Conservation (phyloP, 2,329 filamentous ascomycete genomes). For the Neonectria neomacrospora region DNA sequence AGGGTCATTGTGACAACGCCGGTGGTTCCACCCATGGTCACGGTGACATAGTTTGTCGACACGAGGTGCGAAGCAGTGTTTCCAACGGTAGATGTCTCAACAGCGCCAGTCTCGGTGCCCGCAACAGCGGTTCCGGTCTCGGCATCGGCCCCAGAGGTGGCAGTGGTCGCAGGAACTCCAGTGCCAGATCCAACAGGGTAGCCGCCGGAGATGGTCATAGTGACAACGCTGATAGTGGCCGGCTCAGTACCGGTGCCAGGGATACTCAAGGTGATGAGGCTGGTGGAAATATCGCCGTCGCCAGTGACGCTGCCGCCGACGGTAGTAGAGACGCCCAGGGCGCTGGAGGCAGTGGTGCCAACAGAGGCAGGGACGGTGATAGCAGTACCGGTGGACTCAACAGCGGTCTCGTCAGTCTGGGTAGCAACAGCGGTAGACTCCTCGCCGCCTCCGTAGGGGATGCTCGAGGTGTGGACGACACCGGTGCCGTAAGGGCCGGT, state of each 20-base stretch:
- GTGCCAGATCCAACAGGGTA: constrained; percentile 18
- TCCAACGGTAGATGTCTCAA: not conserved
- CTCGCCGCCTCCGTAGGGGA: constrained; percentile 3
- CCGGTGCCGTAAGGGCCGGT: constrained; percentile 13
- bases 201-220: constrained; percentile 21
- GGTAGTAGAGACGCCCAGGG: not conserved
- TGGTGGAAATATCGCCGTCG: constrained; percentile 12
- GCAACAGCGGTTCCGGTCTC: not conserved
- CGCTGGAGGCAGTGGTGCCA: constrained; percentile 5
- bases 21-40: constrained; percentile 26
- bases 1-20: constrained; percentile 34
- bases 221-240: constrained; percentile 17
- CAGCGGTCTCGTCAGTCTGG: constrained; percentile 5
- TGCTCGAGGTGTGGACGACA: not conserved
- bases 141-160: constrained; percentile 11
- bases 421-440: constrained; percentile 19
- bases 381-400: constrained; percentile 2
- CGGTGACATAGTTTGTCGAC: constrained; percentile 32
- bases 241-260: constrained; percentile 12
- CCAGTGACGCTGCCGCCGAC: constrained; percentile 14
- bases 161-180: constrained; percentile 4
- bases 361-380: constrained; percentile 24
- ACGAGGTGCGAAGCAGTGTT: constrained; percentile 9
- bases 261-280: constrained; percentile 25
- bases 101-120: constrained; percentile 13